These are phyloP conservation scores for Passiflora organensis DNA, from an alignment of 345 rosid species.

Conservation along the genomic window DNA sequence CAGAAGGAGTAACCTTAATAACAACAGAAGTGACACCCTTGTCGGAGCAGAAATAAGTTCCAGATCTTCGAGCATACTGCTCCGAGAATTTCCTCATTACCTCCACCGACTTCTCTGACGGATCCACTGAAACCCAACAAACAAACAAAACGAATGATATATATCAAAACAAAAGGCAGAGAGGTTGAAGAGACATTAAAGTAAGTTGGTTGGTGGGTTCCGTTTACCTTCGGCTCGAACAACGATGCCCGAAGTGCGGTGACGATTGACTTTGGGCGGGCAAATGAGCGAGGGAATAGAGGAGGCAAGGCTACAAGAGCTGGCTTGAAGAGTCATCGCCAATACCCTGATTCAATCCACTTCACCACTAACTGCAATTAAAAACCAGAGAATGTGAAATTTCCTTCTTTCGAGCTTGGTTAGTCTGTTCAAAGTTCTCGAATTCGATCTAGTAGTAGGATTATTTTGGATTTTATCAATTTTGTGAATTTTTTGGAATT, in stretches of 20 bases:
- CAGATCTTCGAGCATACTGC: constrained; percentile 92
- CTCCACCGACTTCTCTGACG: constrained; percentile 82
- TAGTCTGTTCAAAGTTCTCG: not conserved
- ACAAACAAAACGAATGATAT: not conserved
- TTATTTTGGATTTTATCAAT: not conserved
- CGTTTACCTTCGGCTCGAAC: constrained; percentile 45
- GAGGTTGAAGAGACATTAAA: not conserved
- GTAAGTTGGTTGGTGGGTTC: not conserved
- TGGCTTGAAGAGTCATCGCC: constrained; percentile 29
- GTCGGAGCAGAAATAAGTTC: constrained; percentile 85
- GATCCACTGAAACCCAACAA: constrained; percentile 49
- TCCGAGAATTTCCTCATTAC: constrained; percentile 97
- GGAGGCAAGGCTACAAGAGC: constrained; percentile 33
- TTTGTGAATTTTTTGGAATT: not conserved
- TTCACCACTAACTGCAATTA: not conserved
- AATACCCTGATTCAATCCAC: not conserved
- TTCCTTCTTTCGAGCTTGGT: not conserved
- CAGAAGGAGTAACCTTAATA: constrained; percentile 50
- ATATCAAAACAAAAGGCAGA: not conserved
- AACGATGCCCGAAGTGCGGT: constrained; percentile 17
- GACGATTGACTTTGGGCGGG: constrained; percentile 34
- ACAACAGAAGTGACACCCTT: constrained; percentile 96
- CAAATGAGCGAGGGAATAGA: constrained; percentile 33
- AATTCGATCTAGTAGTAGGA: not conserved
- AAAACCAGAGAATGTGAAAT: not conserved